These are phyloP conservation scores for Achlya hypogyna DNA, from an alignment of 352 stramenopile genomes.

Conservation along the genomic window DNA sequence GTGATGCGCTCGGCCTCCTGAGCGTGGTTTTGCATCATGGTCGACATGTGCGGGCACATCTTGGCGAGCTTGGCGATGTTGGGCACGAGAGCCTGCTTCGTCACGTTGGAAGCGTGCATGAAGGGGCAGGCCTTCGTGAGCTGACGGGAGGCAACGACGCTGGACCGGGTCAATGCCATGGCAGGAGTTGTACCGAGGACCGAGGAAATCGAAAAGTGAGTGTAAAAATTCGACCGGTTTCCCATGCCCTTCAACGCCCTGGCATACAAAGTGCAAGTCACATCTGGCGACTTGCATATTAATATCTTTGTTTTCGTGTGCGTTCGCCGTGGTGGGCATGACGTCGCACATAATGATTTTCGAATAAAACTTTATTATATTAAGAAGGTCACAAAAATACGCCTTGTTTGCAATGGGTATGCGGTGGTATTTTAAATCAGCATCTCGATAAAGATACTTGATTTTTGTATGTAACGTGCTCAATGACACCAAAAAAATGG, in stretches of 20 bases:
- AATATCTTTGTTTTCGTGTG: background rate
- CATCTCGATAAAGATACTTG: background rate
- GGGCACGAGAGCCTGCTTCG: conserved; percentile 62
- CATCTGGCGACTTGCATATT: background rate
- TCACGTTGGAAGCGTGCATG: conserved; percentile 67
- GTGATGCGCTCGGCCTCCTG: conserved; percentile 31
- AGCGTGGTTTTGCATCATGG: conserved; percentile 58
- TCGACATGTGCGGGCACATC: conserved; percentile 82
- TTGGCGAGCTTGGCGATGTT: conserved; percentile 81
- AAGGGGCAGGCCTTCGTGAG: conserved; percentile 44
- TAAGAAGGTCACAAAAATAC: background rate
- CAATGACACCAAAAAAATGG: background rate
- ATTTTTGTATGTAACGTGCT: background rate
- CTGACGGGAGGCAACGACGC: conserved; percentile 11
- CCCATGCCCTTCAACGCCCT: background rate
- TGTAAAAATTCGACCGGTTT: background rate
- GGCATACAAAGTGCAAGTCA: background rate
- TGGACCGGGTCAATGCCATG: conserved; percentile 14
- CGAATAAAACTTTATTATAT: background rate
- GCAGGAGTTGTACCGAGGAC: background rate
- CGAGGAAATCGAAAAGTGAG: background rate
- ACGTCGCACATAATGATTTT: background rate
- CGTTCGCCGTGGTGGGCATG: background rate
- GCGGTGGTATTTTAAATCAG: background rate
- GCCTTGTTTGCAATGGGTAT: background rate